Evolutionary conservation across 768 basidiomycete species (phyloP), one percentile per base, ranked within the genome.

Genomic region (Floccularia luteovirens): DNA sequence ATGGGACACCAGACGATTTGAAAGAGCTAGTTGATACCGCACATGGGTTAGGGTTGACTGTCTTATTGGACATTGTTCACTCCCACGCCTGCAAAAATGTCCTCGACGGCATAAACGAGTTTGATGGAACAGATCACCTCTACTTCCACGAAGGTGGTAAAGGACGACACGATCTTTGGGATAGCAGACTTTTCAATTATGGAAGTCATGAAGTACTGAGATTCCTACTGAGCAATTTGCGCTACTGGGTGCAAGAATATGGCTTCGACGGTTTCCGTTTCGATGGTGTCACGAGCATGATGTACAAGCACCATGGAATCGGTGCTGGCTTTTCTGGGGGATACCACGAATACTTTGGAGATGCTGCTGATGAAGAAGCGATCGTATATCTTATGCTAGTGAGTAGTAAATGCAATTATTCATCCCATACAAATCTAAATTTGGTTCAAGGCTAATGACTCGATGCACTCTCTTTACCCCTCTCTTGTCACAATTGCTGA

Each of bases 241-340:
- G 94, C 16, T 99, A 82, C 70, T 99, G 82, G 69, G 78, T 98
- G 62, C 94, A 99, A 43, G 87, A 90, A 55, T 99, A 87, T 62
- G 76, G 75, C 50, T 97, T 99, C 58, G 96, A 98, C 52, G 96
- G 96, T 8, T 99, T 97, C 77, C 70, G 96, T 31, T 99, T 99
- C 56, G 96, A 99, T 49, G 96, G 96, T 20, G 96, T 99, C 35
- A 99, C 96, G 3, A 93, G 90, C 55, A 98, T 98, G 94, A 93
- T 99, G 90, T 99, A 97, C 64, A 66, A 77, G 38, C 96, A 99
- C 56, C 96, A 98, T 60, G 96, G 96, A 7, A 98, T 98, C 50
- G 94, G 94, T 12, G 77, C 92, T 5, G 96, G 94, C 13, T 99
- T 99, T 66, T 94, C 91, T 30, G 93, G 94, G 20, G 93, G 90